A percentile compares a stretch with the other conserved stretches of the same genome.
These are phyloP conservation scores for Parastagonospora nodorum DNA, from an alignment of 2,329 filamentous ascomycete genomes.

Conservation along the genomic window DNA sequence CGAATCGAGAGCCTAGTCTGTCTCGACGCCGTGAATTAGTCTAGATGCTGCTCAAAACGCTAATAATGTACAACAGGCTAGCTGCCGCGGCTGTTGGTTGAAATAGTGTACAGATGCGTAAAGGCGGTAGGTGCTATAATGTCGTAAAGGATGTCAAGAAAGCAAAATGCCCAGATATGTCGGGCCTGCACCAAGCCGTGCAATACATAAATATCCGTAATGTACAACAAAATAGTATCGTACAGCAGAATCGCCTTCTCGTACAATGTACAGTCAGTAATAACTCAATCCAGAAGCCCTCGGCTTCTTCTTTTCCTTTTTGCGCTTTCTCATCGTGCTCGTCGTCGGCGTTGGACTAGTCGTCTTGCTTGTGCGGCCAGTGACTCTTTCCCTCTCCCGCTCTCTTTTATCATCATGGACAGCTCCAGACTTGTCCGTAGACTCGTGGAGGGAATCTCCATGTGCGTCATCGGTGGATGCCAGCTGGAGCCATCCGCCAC, in stretches of 20 bases:
- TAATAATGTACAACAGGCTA: not conserved
- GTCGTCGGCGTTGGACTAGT: constrained; percentile 20
- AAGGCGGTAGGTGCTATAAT: no score
- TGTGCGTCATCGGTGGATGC: constrained; percentile 22
- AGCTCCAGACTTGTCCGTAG: constrained; percentile 17
- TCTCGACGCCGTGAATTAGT: not conserved
- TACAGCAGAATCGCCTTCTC: no score
- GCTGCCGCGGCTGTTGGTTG: no score
- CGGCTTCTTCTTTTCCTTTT: constrained; percentile 31
- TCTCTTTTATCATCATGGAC: constrained; percentile 14
- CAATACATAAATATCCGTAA: no score
- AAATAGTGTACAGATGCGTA: no score
- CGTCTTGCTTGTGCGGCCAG: constrained; percentile 14
- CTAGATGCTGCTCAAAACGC: not conserved
- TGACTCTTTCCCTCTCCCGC: constrained; percentile 8
- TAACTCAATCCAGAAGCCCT: constrained; percentile 36
- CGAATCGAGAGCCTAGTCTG: no score
- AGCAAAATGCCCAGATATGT: no score
- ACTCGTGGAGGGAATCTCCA: constrained; percentile 24
- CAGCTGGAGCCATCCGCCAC: constrained; percentile 26
- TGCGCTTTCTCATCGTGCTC: constrained; percentile 21
- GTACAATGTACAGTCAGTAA: constrained; percentile 20
- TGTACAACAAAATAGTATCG: not conserved
- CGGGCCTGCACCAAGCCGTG: not conserved
- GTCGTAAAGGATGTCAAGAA: no score